Base-by-base conservation (phyloP, 331 rosid species). In the Stylosanthes scabra region DNA sequence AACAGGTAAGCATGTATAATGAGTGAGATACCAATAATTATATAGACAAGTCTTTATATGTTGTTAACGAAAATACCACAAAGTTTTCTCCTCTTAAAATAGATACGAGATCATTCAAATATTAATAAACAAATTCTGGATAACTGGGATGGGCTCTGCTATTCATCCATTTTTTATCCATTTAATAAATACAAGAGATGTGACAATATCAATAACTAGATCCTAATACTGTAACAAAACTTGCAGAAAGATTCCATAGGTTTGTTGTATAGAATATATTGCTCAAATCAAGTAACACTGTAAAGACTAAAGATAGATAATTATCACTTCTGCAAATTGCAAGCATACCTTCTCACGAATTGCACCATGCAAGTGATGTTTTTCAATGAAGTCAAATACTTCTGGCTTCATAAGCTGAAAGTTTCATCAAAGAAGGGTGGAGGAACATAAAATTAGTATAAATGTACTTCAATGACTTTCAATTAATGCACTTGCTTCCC, bases 301-400 rank as follows among this genome's bases (percentile, higher is more conserved):
- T 20, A 47, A 65, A 66, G 39, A 34, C 1, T 34, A 34, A 34
- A 34, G 39, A 44, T 34, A 71, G 50, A 73, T 50, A 66, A 73
- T 58, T 41, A 66, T 13, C 44, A 16, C 47, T 16, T 11, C 34
- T 20, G 54, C 57, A 49, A 46, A 39, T 65, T 39, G 51, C 37
- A 60, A n/a, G 71, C 83, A 79, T 86, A 89, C 97, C 97, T 92
- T 87, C 44, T 89, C 97, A 68, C 90, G 86, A 73, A 89, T 79
- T 37, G 87, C 86, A 68, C 88, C 93, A 8, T 89, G 91, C 15
- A 91, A 74, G 76, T 86, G 88, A 84, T 91, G 82, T 64, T 83
- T 91, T 39, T 91, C 97, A 16, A 91, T 84, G 87, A 91, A 91
- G 82, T 88, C 93, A 84, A 91, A 91, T 78, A 88, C 85, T 63